phyloP scores from a whole-genome alignment of 495 filamentous ascomycete genomes.

The Choiromyces venosus region DNA sequence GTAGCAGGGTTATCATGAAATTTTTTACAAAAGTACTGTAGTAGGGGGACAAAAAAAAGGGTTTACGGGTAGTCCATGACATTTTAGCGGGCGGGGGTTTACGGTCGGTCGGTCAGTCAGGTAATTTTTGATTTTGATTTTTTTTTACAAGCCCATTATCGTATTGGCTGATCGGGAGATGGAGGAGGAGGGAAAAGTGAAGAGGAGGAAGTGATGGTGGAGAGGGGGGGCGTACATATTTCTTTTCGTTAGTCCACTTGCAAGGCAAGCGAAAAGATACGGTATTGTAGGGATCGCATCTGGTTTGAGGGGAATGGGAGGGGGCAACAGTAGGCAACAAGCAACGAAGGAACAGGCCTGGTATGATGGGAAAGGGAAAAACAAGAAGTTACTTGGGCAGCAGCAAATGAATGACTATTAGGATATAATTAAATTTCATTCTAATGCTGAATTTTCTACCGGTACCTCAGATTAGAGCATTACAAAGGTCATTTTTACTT shows the following conservation, averaged over 20 bases:
- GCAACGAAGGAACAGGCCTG: neutral
- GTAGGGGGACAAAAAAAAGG: neutral
- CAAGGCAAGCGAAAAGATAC: no score
- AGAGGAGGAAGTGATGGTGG: neutral
- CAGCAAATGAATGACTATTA: neutral
- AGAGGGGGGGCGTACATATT: neutral
- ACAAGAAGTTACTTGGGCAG: neutral
- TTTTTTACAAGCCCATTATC: neutral
- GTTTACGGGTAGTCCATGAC: slow-evolving; percentile 18
- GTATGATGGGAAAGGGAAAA: neutral
- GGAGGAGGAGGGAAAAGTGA: neutral
- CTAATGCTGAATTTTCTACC: neutral
- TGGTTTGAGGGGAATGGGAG: neutral
- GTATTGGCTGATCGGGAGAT: slow-evolving; percentile 1
- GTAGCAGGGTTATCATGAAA: slow-evolving; percentile 8
- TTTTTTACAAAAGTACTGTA: slow-evolving; percentile 1
- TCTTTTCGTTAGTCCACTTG: neutral
- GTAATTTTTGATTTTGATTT: neutral
- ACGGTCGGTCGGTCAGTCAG: slow-evolving; percentile 6
- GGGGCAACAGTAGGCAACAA: neutral
- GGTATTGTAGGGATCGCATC: neutral
- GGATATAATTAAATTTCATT: slow-evolving; percentile 1
- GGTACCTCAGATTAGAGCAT: slow-evolving; percentile 4
- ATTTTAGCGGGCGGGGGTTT: slow-evolving; percentile 26
- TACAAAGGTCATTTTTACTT: slow-evolving; percentile 1